These are phyloP conservation scores for Venturia pyrina DNA, from an alignment of 2,329 filamentous ascomycete species.

Conservation along the genomic window DNA sequence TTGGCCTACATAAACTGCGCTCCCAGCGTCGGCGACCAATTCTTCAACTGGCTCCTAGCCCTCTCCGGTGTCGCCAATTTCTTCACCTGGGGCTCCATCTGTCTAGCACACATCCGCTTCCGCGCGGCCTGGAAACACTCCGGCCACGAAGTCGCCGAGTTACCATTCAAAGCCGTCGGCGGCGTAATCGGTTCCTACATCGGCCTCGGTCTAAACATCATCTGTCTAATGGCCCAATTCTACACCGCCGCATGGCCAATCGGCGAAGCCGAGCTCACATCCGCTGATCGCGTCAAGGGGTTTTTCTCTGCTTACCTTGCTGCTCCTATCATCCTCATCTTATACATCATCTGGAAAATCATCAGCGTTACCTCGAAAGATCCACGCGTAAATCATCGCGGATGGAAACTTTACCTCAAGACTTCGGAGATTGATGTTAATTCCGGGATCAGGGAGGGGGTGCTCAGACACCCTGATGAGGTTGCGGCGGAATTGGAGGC, in stretches of 20 bases:
- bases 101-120: conserved; percentile 87
- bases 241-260: conserved; percentile 20
- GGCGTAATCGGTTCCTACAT: conserved; percentile 14
- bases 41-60: conserved; percentile 72
- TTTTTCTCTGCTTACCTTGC: conserved; percentile 41
- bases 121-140: conserved; percentile 38
- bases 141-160: conserved; percentile 11
- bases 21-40: conserved; percentile 45
- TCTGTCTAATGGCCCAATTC: conserved; percentile 13
- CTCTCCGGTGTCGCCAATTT: conserved; percentile 63
- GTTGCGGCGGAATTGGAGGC: conserved; percentile 1
- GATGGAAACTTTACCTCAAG: conserved; percentile 18
- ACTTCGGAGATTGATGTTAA: conserved; percentile 24
- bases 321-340: conserved; percentile 31
- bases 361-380: conserved; percentile 16
- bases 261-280: conserved; percentile 17
- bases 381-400: conserved; percentile 11
- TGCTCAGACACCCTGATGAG: background rate
- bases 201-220: conserved; percentile 10
- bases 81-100: conserved; percentile 78
- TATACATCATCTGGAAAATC: conserved; percentile 33
- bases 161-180: conserved; percentile 12
- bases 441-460: conserved; percentile 21
- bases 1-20: conserved; percentile 61
- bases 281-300: conserved; percentile 19